Conservation (phyloP, 805 yeast genomes). For the Kurtzmaniella cleridarum region DNA sequence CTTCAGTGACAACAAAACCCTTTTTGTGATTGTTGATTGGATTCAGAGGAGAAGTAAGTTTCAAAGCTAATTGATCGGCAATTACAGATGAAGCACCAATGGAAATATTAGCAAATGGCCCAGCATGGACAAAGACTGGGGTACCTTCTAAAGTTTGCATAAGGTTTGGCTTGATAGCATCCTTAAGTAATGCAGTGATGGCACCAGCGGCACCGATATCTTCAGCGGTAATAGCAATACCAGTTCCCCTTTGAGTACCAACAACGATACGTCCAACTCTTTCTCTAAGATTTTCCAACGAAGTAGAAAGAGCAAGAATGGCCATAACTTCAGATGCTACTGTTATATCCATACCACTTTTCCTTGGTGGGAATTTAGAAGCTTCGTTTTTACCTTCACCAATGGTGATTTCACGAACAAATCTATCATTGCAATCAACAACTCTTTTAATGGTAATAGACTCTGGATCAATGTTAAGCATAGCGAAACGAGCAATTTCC, state of each 20-base stretch:
- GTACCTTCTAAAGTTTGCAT: constrained; percentile 98
- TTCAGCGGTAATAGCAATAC: constrained; percentile 86
- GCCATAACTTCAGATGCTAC: constrained; percentile 98
- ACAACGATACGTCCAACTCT: constrained; percentile 88
- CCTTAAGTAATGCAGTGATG: constrained; percentile 87
- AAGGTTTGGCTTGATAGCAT: constrained; percentile 91
- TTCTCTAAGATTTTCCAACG: constrained; percentile 76
- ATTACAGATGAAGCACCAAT: constrained; percentile 94
- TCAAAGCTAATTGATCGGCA: constrained; percentile 89
- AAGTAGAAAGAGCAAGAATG: constrained; percentile 76
- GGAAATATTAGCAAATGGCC: constrained; percentile 96
- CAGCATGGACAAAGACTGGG: constrained; percentile 96
- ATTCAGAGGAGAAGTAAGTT: constrained; percentile 58
- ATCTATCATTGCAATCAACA: constrained; percentile 90
- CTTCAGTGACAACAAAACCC: constrained; percentile 95
- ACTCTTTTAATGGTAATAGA: constrained; percentile 91
- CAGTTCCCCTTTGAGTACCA: constrained; percentile 63
- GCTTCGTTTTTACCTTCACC: constrained; percentile 90
- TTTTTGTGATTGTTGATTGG: constrained; percentile 40
- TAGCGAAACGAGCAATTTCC: constrained; percentile 69
- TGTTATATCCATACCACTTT: constrained; percentile 91
- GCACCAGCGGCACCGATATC: constrained; percentile 97
- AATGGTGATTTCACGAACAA: constrained; percentile 80
- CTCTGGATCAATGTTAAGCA: constrained; percentile 83
- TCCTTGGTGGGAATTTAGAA: constrained; percentile 69